Evolutionary conservation across 768 basidiomycete genomes (phyloP).

Genomic region (Boletus sp.): DNA sequence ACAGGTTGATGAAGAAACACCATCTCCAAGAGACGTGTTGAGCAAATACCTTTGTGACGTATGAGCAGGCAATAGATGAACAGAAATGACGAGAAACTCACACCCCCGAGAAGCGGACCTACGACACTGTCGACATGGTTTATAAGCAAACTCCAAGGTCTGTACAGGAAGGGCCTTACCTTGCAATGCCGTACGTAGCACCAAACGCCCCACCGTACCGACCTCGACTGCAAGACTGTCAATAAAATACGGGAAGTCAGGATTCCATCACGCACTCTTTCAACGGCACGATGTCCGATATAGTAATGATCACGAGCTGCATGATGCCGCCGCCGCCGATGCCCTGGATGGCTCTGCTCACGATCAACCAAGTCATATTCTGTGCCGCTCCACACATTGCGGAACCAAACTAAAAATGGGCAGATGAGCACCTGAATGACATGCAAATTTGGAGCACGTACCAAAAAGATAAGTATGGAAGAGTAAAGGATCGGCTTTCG

Average conservation of each 20-base stretch:
- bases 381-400: constrained; percentile 83
- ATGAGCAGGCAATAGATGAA: not conserved
- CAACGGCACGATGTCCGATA: constrained; percentile 81
- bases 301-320: constrained; percentile 73
- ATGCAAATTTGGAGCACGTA: constrained; percentile 28
- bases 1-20: constrained; percentile 83
- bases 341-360: constrained; percentile 77
- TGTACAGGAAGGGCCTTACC: constrained; percentile 25
- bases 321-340: constrained; percentile 82
- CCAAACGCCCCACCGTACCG: constrained; percentile 74
- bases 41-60: constrained; percentile 49
- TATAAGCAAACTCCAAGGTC: not conserved
- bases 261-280: constrained; percentile 52
- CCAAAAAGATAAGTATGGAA: constrained; percentile 66
- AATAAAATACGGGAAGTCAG: constrained; percentile 15
- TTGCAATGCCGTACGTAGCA: constrained; percentile 74
- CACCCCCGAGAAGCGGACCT: constrained; percentile 81
- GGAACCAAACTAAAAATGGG: constrained; percentile 56
- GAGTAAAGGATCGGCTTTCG: constrained; percentile 71
- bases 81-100: constrained; percentile 35
- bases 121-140: constrained; percentile 44
- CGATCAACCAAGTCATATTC: constrained; percentile 73
- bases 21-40: constrained; percentile 81
- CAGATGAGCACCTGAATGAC: not conserved
- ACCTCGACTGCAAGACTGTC: constrained; percentile 52